Percentiles rank a stretch among this genome's conserved stretches.
Conservation (phyloP, 2,329 filamentous ascomycete species). For the Paraphaeosphaeria sporulosa region DNA sequence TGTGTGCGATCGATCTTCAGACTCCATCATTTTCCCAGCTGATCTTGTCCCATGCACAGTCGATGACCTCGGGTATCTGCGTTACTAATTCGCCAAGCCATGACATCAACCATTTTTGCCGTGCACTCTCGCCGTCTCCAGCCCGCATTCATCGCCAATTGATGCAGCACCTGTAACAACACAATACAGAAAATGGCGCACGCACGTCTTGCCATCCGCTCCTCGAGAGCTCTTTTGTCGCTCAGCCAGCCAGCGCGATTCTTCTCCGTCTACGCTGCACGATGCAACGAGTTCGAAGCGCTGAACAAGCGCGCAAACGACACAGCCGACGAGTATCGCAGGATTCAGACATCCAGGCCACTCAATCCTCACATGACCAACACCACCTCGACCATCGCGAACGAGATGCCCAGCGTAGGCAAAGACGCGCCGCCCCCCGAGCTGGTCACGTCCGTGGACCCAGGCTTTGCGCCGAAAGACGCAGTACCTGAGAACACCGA, state of each 20-base stretch:
- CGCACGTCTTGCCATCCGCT: conserved; percentile 55
- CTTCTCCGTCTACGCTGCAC: conserved; percentile 49
- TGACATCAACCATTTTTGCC: conserved; percentile 22
- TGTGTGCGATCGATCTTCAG: neutral
- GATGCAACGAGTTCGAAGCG: conserved; percentile 49
- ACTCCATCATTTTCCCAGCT: neutral
- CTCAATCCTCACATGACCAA: conserved; percentile 70
- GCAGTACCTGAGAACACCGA: conserved; percentile 68
- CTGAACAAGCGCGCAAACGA: conserved; percentile 61
- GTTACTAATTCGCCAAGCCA: conserved; percentile 19
- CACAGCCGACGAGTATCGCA: conserved; percentile 62
- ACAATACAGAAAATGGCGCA: conserved; percentile 52
- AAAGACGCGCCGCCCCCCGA: conserved; percentile 66
- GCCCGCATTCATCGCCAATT: conserved; percentile 1
- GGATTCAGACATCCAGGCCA: conserved; percentile 64
- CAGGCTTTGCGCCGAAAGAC: conserved; percentile 65
- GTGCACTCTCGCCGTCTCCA: neutral
- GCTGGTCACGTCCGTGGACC: conserved; percentile 64
- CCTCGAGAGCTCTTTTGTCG: conserved; percentile 51
- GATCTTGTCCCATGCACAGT: neutral
- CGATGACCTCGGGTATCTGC: conserved; percentile 2
- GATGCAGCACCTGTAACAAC: neutral
- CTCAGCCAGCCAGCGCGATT: conserved; percentile 45
- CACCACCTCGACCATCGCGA: conserved; percentile 68
- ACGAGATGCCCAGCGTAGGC: conserved; percentile 68